These are phyloP conservation scores for Acephala macrosclerotiorum DNA, from an alignment of 2,329 filamentous ascomycete genomes.

Conservation along the genomic window DNA sequence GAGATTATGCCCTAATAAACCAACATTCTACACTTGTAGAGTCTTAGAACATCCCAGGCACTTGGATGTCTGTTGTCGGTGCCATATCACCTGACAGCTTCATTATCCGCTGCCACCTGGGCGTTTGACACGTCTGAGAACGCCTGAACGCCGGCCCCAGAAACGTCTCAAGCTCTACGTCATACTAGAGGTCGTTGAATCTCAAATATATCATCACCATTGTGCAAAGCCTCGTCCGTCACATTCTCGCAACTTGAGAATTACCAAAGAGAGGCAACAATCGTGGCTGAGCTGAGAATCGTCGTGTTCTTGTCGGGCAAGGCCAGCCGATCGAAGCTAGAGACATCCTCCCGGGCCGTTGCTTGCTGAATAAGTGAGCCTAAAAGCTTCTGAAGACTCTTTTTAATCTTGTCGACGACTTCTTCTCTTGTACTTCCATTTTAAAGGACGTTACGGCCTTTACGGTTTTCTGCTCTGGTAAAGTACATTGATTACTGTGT, in stretches of 20 bases:
- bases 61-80: too few species aligned
- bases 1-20: too few species aligned
- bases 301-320: constrained; percentile 5
- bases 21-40: too few species aligned
- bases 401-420: background rate
- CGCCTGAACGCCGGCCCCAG: background rate
- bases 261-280: background rate
- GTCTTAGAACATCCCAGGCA: too few species aligned
- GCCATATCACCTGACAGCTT: background rate
- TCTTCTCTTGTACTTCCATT: background rate
- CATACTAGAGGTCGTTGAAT: background rate
- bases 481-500: constrained; percentile 10
- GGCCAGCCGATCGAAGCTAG: background rate
- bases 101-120: background rate
- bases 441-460: constrained; percentile 1
- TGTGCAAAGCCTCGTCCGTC: background rate
- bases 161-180: background rate
- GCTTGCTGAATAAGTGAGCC: background rate
- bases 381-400: background rate
- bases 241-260: background rate
- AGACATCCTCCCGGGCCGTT: background rate
- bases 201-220: background rate
- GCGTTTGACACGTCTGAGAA: background rate
- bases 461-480: background rate
- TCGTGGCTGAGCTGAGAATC: constrained; percentile 6